Evolutionary conservation across 2,329 filamentous ascomycete species (phyloP), one percentile per base, ranked within the genome.

Genomic region (Pleoardoris graminearum): DNA sequence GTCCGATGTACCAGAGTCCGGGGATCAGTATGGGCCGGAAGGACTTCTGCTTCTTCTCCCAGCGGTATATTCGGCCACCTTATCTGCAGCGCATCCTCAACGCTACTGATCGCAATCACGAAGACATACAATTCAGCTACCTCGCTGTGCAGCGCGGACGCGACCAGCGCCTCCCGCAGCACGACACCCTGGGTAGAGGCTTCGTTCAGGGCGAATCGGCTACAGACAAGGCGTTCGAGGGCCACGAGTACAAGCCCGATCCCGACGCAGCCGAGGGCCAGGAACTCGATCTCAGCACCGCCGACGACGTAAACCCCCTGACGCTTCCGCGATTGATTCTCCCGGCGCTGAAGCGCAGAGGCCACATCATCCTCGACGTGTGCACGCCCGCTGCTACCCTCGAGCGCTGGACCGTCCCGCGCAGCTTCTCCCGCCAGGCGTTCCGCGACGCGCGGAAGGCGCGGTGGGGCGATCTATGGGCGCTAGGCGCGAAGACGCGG

Each of bases 371-470:
- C 14, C 78, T 99, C 23, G 94, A 99, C 69, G 71, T 97, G 2
- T 99, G 94, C 79, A 97, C 94, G 0, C 88, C 93, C 0, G 81
- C 84, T 0, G 94, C 90, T 27, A 85, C 83, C 36, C 85, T 97
- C 29, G 93, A 99, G 78, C 89, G 94, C 50, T 99, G 94, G 94
- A 94, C 88, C 0, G 87, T 99, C 0, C 90, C 93, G 1, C 86
- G 86, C 62, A 91, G 86, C 54, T 94, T 87, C 74, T 87, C 87
- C 71, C 86, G 83, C 63, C 85, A 88, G 64, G 91, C 91, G 0
- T 97, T 93, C 76, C 90, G 89, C 63, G 94, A 97, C 69, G 94
- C 94, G 30, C 85, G 94, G 56, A 99, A 99, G 76, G 83, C 88
- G 0, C 78, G 77, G 48, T 97, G 93, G 94, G 94, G 94, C 33